These are phyloP conservation scores for Coemansia sp. DNA, from an alignment of 192 early-diverging fungal genomes.

Conservation along the genomic window DNA sequence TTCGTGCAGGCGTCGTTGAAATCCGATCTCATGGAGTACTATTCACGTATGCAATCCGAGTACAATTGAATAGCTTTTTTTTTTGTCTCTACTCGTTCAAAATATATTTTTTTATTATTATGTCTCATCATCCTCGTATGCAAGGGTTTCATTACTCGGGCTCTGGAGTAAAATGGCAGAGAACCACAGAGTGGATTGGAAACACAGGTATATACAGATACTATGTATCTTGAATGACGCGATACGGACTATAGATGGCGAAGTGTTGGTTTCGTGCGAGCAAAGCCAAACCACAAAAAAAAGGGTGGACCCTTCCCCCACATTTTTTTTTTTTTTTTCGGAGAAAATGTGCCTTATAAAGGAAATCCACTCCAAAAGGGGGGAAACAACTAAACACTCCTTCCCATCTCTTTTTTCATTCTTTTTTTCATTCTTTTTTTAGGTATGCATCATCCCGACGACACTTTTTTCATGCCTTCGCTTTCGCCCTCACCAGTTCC, in stretches of 20 bases:
- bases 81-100: background rate
- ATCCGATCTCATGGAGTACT: constrained; percentile 64
- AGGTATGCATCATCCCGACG: background rate
- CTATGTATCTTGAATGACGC: background rate
- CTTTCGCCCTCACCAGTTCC: background rate
- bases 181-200: background rate
- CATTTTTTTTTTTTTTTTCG: background rate
- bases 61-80: constrained; percentile 8
- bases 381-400: background rate
- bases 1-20: constrained; percentile 64
- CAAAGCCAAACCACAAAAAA: background rate
- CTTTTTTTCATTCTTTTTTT: background rate
- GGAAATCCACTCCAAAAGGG: background rate
- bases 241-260: background rate
- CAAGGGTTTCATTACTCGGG: constrained; percentile 1
- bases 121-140: background rate
- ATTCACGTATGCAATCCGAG: constrained; percentile 32
- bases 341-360: background rate
- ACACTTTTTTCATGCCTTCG: background rate
- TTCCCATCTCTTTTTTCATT: constrained; percentile 2
- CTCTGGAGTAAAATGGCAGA: background rate
- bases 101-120: background rate
- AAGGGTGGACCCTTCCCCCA: background rate
- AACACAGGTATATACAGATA: background rate
- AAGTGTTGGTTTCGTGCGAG: background rate